These are phyloP conservation scores for Penicillium janthinellum DNA, from an alignment of 2,329 filamentous ascomycete genomes.

Conservation along the genomic window DNA sequence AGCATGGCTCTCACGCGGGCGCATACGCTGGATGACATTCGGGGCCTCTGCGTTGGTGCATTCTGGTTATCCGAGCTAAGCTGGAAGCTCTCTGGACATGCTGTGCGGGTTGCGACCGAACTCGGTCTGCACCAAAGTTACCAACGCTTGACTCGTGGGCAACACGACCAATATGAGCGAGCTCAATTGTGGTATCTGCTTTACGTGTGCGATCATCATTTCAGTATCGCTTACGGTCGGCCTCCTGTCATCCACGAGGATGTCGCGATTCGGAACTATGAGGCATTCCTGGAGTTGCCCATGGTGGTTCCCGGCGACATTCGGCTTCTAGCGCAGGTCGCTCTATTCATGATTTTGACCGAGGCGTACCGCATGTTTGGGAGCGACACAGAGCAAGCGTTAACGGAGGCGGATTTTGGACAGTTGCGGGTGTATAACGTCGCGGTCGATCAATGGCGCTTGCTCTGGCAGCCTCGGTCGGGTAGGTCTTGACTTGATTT, in stretches of 20 bases:
- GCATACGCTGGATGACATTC: slow-evolving; percentile 60
- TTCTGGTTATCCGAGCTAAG: slow-evolving; percentile 66
- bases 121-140: slow-evolving; percentile 59
- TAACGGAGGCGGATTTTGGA: slow-evolving; percentile 55
- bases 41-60: slow-evolving; percentile 61
- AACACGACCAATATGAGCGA: slow-evolving; percentile 55
- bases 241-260: slow-evolving; percentile 63
- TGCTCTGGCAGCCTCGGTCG: slow-evolving; percentile 51
- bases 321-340: slow-evolving; percentile 60
- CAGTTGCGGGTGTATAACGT: slow-evolving; percentile 52
- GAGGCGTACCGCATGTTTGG: slow-evolving; percentile 60
- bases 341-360: slow-evolving; percentile 61
- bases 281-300: slow-evolving; percentile 56
- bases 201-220: slow-evolving; percentile 68
- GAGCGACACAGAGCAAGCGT: slow-evolving; percentile 54
- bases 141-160: slow-evolving; percentile 52
- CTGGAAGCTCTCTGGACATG: slow-evolving; percentile 63
- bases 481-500: slow-evolving; percentile 33
- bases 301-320: slow-evolving; percentile 58
- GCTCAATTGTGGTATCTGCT: slow-evolving; percentile 64
- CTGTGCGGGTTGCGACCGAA: slow-evolving; percentile 61
- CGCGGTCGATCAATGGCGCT: slow-evolving; percentile 56
- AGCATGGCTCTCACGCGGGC: slow-evolving; percentile 61
- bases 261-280: slow-evolving; percentile 59
- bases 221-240: slow-evolving; percentile 63